These are phyloP conservation scores for Brasenia schreberi DNA, from an alignment of 164 flowering plant species.

Conservation along the genomic window DNA sequence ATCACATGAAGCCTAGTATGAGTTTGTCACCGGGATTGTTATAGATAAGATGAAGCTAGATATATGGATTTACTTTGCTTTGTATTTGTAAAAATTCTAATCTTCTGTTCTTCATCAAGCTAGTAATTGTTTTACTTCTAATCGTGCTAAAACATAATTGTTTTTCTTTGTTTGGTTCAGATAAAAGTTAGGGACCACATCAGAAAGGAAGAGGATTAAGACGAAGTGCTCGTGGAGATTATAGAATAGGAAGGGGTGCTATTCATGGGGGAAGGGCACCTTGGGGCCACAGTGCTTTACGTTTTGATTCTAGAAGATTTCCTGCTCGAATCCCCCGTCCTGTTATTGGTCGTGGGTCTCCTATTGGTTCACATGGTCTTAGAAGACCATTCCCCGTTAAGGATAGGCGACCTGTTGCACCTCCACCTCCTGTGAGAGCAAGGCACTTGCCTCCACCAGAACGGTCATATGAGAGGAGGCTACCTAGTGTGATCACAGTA, in stretches of 20 bases:
- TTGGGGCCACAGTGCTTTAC: slow-evolving; percentile 35
- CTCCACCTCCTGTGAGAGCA: slow-evolving; percentile 38
- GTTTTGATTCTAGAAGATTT: slow-evolving; percentile 20
- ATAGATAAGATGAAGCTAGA: neutral
- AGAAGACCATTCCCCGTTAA: slow-evolving; percentile 45
- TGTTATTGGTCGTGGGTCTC: slow-evolving; percentile 27
- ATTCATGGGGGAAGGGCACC: slow-evolving; percentile 36
- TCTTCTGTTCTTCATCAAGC: too few species aligned
- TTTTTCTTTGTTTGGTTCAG: slow-evolving; percentile 20
- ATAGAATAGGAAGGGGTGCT: slow-evolving; percentile 25
- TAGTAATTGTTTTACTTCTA: too few species aligned
- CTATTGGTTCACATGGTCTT: slow-evolving; percentile 25
- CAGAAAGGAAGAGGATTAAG: slow-evolving; percentile 61
- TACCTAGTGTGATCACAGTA: slow-evolving; percentile 28
- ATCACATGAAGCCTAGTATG: too few species aligned
- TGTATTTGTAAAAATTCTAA: neutral
- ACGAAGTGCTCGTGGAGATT: slow-evolving; percentile 38
- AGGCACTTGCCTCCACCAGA: slow-evolving; percentile 59
- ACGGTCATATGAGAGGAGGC: slow-evolving; percentile 69
- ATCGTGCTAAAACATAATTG: too few species aligned
- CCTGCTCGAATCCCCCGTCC: slow-evolving; percentile 37
- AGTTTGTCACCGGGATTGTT: too few species aligned
- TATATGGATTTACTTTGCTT: neutral
- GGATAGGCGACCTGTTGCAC: slow-evolving; percentile 52
- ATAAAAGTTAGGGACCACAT: slow-evolving; percentile 90